phyloP scores from a whole-genome alignment of 805 yeast genomes.

The Saccharomyces eubayanus region DNA sequence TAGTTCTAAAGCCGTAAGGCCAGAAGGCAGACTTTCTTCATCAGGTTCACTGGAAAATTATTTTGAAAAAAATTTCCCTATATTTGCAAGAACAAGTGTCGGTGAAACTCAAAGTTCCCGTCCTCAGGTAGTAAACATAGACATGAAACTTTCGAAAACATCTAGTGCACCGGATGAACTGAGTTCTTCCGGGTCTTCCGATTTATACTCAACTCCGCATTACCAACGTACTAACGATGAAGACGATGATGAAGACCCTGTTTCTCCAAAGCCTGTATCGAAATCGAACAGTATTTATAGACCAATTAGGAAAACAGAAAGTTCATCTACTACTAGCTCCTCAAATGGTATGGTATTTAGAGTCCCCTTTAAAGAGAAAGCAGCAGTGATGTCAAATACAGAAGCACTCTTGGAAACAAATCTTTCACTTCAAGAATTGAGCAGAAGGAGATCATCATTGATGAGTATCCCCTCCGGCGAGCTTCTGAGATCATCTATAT shows the following conservation, averaged over 20 bases:
- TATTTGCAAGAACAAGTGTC: background rate
- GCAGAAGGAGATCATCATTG: conserved; percentile 14
- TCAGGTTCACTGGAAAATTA: conserved; percentile 10
- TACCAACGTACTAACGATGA: background rate
- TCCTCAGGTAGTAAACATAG: background rate
- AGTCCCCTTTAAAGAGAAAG: conserved; percentile 53
- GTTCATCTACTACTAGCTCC: conserved; percentile 19
- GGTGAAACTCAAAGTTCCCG: background rate
- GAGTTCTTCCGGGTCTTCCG: background rate
- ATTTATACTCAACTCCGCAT: background rate
- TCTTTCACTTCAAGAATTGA: conserved; percentile 7
- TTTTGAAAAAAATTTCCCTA: conserved; percentile 2
- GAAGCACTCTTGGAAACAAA: conserved; percentile 3
- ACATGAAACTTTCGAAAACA: background rate
- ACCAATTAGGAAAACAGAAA: conserved; percentile 7
- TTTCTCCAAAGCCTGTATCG: conserved; percentile 6
- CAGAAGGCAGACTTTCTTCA: conserved; percentile 5
- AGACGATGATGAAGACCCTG: conserved; percentile 12
- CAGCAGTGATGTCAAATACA: conserved; percentile 10
- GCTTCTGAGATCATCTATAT: conserved; percentile 4
- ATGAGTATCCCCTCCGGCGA: conserved; percentile 10
- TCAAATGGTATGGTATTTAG: conserved; percentile 39
- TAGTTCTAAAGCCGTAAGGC: background rate
- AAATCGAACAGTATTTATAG: conserved; percentile 2
- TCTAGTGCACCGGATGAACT: background rate